A percentile compares a stretch with the other conserved stretches of the same genome.
Conservation (phyloP, 768 basidiomycete species). For the Suillus brevipes region DNA sequence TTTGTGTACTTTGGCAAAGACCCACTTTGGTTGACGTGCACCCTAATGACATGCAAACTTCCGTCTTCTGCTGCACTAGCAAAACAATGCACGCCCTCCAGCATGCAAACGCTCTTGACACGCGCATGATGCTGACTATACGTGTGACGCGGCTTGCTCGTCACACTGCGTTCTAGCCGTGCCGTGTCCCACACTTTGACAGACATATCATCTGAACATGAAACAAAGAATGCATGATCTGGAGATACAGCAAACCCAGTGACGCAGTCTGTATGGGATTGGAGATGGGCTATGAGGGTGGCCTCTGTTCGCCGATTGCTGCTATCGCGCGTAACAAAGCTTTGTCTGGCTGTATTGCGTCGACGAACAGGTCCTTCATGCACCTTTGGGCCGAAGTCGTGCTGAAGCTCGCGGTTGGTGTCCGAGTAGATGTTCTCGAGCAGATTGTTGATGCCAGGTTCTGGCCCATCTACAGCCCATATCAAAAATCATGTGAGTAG, state of each 20-base stretch:
- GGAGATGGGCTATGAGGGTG: constrained; percentile 79
- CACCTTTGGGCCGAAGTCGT: constrained; percentile 90
- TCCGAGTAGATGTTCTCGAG: constrained; percentile 90
- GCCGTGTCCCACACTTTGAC: constrained; percentile 93
- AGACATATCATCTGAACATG: constrained; percentile 91
- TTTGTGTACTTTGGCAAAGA: constrained; percentile 82
- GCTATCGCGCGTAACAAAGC: constrained; percentile 66
- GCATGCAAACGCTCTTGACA: constrained; percentile 68
- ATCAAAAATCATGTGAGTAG: constrained; percentile 10
- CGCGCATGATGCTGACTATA: constrained; percentile 73
- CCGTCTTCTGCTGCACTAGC: constrained; percentile 85
- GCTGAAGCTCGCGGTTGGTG: constrained; percentile 78
- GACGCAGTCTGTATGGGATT: constrained; percentile 78
- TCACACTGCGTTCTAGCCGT: constrained; percentile 91
- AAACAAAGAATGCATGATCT: constrained; percentile 93
- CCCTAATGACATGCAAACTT: constrained; percentile 80
- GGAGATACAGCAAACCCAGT: constrained; percentile 86
- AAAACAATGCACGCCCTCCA: constrained; percentile 88
- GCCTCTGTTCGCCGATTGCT: constrained; percentile 65
- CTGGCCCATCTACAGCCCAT: constrained; percentile 69
- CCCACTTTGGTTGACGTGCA: constrained; percentile 68
- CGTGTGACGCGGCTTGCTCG: constrained; percentile 76
- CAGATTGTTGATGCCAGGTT: constrained; percentile 84
- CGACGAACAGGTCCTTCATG: constrained; percentile 80
- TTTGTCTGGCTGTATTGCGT: constrained; percentile 70